These are phyloP conservation scores for Aspergillus ustus DNA, from an alignment of 2,329 filamentous ascomycete species.

Conservation along the genomic window DNA sequence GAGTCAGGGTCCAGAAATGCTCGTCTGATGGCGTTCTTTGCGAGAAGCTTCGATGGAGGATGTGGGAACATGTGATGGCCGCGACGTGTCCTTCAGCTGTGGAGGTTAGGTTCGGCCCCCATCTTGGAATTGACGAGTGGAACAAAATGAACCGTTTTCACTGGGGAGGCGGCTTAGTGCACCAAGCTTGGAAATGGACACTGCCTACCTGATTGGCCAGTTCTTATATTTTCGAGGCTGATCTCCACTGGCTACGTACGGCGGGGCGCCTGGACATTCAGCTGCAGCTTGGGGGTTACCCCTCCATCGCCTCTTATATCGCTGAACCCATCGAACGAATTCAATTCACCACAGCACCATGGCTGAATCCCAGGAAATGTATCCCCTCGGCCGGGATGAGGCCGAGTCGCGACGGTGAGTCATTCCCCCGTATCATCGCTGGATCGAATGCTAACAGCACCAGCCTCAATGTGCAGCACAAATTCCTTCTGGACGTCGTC, in stretches of 20 bases:
- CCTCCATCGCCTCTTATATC: no score
- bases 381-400: conserved; percentile 1
- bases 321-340: background rate
- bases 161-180: no score
- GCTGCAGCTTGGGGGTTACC: no score
- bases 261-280: background rate
- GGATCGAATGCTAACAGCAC: background rate
- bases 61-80: no score
- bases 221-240: background rate
- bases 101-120: no score
- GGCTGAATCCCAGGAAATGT: background rate
- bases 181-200: no score
- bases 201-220: background rate
- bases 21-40: no score
- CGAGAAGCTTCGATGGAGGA: no score
- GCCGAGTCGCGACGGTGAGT: conserved; percentile 3
- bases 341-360: background rate
- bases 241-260: background rate
- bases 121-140: no score
- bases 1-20: no score
- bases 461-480: conserved; percentile 6
- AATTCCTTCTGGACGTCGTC: background rate
- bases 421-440: background rate
- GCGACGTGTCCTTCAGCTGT: no score
- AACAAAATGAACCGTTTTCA: no score